Evolutionary conservation across 2,329 filamentous ascomycete species (phyloP).

Genomic region (Pseudogymnoascus sp.): DNA sequence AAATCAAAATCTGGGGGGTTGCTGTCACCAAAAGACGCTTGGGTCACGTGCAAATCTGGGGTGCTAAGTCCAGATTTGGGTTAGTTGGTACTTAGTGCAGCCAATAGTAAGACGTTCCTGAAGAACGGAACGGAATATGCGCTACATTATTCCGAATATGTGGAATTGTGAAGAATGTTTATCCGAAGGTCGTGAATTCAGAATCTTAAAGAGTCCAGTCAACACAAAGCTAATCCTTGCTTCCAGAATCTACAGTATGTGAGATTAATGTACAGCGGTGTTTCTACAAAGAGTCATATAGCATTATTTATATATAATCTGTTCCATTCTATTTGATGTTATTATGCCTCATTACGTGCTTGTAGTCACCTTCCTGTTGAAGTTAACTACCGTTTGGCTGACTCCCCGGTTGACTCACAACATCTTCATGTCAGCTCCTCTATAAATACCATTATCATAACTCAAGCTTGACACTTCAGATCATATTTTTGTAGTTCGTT

Average conservation of each 20-base stretch:
- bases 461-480: not conserved
- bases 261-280: not conserved
- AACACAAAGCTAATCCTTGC: not conserved
- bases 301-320: not conserved
- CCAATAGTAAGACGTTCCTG: not conserved
- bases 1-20: slow-evolving; percentile 8
- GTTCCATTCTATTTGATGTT: not conserved
- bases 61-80: not conserved
- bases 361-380: not conserved
- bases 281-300: not conserved
- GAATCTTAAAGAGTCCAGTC: not conserved
- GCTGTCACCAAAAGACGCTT: slow-evolving; percentile 3
- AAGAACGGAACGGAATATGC: not conserved
- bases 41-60: not conserved
- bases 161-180: not conserved
- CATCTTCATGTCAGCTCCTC: not conserved
- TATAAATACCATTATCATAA: not conserved
- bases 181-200: not conserved
- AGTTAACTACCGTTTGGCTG: not conserved
- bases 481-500: not conserved
- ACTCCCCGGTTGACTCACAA: not conserved
- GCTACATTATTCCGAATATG: slow-evolving; percentile 7
- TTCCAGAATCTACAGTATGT: not conserved
- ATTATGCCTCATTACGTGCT: not conserved
- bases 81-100: not conserved